Conservation (phyloP, 2,329 filamentous ascomycete genomes). For the Lecanicillium sp. region DNA sequence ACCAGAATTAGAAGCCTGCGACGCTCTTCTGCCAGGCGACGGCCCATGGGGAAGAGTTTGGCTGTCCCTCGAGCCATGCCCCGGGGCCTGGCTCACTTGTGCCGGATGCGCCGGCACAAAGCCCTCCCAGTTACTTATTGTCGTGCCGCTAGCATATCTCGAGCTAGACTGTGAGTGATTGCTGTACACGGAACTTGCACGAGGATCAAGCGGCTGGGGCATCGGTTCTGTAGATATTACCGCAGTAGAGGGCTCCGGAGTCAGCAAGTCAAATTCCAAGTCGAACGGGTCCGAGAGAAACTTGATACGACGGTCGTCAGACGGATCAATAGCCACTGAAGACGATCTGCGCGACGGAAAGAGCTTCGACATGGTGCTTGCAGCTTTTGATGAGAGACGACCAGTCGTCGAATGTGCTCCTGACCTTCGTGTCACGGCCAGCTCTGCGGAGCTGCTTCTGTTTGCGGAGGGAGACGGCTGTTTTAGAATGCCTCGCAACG, state of each 20-base stretch:
- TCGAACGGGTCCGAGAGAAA: conserved; percentile 59
- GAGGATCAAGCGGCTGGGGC: conserved; percentile 31
- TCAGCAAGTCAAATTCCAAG: conserved; percentile 35
- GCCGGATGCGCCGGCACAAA: neutral
- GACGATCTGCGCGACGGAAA: conserved; percentile 13
- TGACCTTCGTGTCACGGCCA: conserved; percentile 38
- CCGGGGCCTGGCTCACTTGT: neutral
- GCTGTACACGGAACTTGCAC: conserved; percentile 28
- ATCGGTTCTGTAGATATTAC: conserved; percentile 15
- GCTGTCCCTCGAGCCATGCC: neutral
- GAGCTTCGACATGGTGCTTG: conserved; percentile 13
- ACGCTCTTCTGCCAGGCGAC: neutral
- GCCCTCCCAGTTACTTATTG: conserved; percentile 11
- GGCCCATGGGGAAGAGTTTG: conserved; percentile 5
- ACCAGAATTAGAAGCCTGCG: neutral
- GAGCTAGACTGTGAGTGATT: conserved; percentile 21
- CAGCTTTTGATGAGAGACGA: conserved; percentile 13
- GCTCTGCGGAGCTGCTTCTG: conserved; percentile 20
- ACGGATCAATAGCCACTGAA: conserved; percentile 29
- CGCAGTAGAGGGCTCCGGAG: conserved; percentile 12
- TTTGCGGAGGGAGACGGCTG: conserved; percentile 16
- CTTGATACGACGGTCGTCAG: conserved; percentile 41
- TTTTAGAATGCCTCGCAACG: conserved; percentile 22
- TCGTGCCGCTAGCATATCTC: conserved; percentile 44
- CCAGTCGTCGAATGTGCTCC: conserved; percentile 35